Evolutionary conservation across 352 stramenopile species (phyloP).

Genomic region (Phytophthora constricta): DNA sequence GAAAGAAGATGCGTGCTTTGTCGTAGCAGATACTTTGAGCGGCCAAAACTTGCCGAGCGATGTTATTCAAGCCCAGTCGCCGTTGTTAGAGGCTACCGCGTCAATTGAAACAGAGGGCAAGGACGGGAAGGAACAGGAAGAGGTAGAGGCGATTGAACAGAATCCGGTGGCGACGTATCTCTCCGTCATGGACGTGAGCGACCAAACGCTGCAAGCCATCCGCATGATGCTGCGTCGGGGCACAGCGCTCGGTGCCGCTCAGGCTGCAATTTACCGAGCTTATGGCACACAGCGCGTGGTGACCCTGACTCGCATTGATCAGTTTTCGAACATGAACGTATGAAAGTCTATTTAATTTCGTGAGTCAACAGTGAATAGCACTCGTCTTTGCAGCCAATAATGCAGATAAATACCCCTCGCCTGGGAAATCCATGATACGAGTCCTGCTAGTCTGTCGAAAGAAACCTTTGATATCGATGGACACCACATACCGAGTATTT

Average conservation of each 20-base stretch:
- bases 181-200: conserved; percentile 60
- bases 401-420: too few species aligned
- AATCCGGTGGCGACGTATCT: conserved; percentile 26
- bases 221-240: conserved; percentile 53
- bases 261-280: conserved; percentile 44
- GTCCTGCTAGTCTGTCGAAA: too few species aligned
- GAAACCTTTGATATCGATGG: too few species aligned
- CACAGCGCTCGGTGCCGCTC: conserved; percentile 31
- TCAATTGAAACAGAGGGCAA: neutral
- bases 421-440: too few species aligned
- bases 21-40: conserved; percentile 49
- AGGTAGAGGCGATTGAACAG: neutral
- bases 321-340: conserved; percentile 50
- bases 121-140: neutral
- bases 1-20: conserved; percentile 32
- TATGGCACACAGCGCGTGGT: conserved; percentile 60
- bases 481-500: too few species aligned
- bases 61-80: conserved; percentile 27
- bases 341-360: too few species aligned
- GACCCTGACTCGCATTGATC: conserved; percentile 38
- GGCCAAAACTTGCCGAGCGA: conserved; percentile 9
- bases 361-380: too few species aligned
- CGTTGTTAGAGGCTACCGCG: conserved; percentile 8
- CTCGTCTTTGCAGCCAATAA: too few species aligned
- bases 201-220: conserved; percentile 59